These are phyloP conservation scores for Tilletia setariae DNA, from an alignment of 1,284 basidiomycete species.

Conservation along the genomic window DNA sequence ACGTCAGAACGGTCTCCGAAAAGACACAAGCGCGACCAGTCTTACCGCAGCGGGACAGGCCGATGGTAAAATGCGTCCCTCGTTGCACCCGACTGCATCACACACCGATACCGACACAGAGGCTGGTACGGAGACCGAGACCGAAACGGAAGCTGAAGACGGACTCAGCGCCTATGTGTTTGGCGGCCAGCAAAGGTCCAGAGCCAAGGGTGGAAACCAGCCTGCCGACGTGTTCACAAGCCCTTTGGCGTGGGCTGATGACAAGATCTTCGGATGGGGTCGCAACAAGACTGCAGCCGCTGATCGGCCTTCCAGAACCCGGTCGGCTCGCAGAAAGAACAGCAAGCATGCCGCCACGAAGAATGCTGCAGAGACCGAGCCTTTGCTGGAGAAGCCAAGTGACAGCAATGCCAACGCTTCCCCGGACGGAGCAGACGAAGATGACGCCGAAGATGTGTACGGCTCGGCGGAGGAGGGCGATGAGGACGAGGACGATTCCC, in stretches of 20 bases:
- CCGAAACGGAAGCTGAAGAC: conserved; percentile 31
- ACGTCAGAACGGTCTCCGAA: neutral
- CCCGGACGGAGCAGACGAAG: conserved; percentile 18
- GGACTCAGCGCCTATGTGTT: conserved; percentile 32
- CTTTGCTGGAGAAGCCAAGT: no score
- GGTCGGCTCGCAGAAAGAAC: neutral
- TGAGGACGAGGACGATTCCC: conserved; percentile 23
- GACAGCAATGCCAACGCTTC: neutral
- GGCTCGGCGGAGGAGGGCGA: conserved; percentile 20
- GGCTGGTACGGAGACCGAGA: neutral
- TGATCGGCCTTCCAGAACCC: conserved; percentile 16
- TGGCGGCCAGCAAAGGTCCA: conserved; percentile 29
- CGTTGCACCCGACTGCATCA: neutral
- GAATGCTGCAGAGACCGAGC: no score
- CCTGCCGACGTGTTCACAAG: conserved; percentile 42
- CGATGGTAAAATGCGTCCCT: neutral
- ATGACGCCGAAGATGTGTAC: conserved; percentile 11
- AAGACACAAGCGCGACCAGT: neutral
- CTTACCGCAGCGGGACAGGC: neutral
- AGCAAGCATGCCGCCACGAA: neutral
- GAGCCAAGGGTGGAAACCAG: conserved; percentile 21
- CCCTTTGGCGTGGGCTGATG: conserved; percentile 72
- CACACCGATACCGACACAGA: conserved; percentile 11
- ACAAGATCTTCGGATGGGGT: conserved; percentile 83
- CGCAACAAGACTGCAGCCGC: conserved; percentile 22